Evolutionary conservation across 371 early-diverging fungal genomes (phyloP), one percentile per base, ranked within the genome.

Genomic region (Mortierella sp.): DNA sequence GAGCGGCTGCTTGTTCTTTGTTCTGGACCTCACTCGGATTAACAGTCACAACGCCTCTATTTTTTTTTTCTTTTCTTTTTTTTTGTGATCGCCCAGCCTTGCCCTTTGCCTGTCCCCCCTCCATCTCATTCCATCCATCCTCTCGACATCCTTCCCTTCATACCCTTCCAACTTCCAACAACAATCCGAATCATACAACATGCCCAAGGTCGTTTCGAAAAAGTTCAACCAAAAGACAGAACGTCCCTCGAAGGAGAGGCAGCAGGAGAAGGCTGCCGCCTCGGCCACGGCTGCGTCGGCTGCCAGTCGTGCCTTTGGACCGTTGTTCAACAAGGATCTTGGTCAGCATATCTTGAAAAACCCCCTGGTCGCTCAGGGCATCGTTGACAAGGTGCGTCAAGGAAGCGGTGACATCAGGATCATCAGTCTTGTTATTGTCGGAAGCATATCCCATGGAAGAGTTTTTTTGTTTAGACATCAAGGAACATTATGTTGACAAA

Each of bases 331-430:
- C 92, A 99, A 99, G 89, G 94, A 95, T 77, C 93, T 99, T 26
- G 99, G 99, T 70, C 99, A 99, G 91, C 99, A 99, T 85, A 99
- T 99, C 86, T 90, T 99, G 79, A 99, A 98, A 85, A 99, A 99
- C 89, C 99, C 99, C 44, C 90, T 99, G 47, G 97, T 99, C 4
- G 97, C 99, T 64, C 95, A 97, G 87, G 95, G 96, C 43, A 99
- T 99, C 76, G 95, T 99, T 24, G 99, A 99, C 79, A 99, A 99
- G 92, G 97, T 94, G 87, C 66, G 7, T 9, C 9, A 34, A 1
- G n/a, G 19, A 22, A n/a, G n/a, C 5, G 48, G 19, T n/a, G 4
- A 16, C 3, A 19, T 48, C n/a, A 8, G 48, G 48, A 48, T 48
- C n/a, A n/a, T n/a, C 0, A 2, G 7, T 48, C 8, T 6, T n/a